Evolutionary conservation across 1,139 yeast genomes (phyloP).

Genomic region (Kodamaea arcana): DNA sequence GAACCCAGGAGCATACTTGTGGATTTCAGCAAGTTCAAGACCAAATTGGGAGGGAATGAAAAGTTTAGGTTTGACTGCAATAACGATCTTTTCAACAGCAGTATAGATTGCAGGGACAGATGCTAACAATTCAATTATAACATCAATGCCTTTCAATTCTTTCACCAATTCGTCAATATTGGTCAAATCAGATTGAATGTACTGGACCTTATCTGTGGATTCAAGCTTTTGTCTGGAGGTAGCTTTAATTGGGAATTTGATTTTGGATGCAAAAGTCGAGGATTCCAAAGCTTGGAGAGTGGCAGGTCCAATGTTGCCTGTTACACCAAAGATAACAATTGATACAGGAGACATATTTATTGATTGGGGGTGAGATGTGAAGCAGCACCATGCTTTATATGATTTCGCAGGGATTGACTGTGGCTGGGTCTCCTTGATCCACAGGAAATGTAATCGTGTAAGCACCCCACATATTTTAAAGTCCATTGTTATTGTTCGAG

Average conservation of each 20-base stretch:
- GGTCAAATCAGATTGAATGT: conserved; percentile 27
- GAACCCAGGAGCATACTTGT: conserved; percentile 28
- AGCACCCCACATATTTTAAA: no score
- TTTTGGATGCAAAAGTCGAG: conserved; percentile 38
- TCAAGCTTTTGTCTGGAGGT: conserved; percentile 40
- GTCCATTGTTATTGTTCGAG: no score
- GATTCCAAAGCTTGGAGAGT: conserved; percentile 42
- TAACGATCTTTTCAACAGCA: conserved; percentile 30
- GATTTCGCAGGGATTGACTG: no score
- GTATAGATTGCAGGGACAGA: conserved; percentile 20
- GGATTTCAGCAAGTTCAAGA: conserved; percentile 28
- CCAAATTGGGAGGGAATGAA: conserved; percentile 67
- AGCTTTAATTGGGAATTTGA: conserved; percentile 48
- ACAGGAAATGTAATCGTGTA: no score
- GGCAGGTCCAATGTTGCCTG: conserved; percentile 51
- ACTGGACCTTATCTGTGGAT: conserved; percentile 38
- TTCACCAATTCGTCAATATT: conserved; percentile 21
- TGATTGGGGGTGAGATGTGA: no score
- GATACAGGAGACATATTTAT: no score
- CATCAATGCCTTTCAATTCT: conserved; percentile 47
- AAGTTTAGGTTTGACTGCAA: conserved; percentile 43
- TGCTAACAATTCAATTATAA: conserved; percentile 44
- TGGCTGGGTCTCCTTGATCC: no score
- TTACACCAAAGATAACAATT: conserved; percentile 51
- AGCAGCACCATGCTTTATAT: no score